Base-by-base conservation (phyloP, 495 filamentous ascomycete genomes). In the Penicillium salamii region DNA sequence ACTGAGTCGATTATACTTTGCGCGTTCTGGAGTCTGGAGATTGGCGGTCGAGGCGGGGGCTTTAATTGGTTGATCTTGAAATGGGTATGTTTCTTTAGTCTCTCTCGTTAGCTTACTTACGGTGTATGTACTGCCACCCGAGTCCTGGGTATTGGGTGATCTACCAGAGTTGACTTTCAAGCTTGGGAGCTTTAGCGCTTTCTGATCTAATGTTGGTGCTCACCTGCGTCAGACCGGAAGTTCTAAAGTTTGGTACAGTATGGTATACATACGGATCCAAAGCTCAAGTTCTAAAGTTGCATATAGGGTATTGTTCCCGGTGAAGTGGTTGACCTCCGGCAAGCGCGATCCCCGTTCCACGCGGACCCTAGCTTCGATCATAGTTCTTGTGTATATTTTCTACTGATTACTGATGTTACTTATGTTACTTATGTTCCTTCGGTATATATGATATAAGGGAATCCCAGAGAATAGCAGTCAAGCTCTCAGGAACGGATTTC, bases 281-380 rank as follows among this genome's bases (percentile, higher is more conserved):
- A n/a, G n/a, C n/a, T n/a, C n/a, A n/a, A n/a, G n/a, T n/a, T n/a
- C n/a, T n/a, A n/a, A n/a, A n/a, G n/a, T n/a, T n/a, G n/a, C n/a
- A n/a, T n/a, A n/a, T n/a, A n/a, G n/a, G n/a, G 23, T 26, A 8
- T 26, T 26, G 23, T 41, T 50, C 28, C 46, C 52, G 41, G 52
- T 21, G 31, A 43, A 37, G 35, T 44, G 46, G 52, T 54, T 54
- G 34, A 43, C 32, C 45, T 50, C 49, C 46, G 46, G 46, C 36
- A 41, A 40, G 18, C 29, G 15, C 19, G 46, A 46, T 55, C 41
- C 42, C 48, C 42, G 42, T 38, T 38, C 31, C 39, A 45, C 40
- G 34, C 37, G 41, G 37, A 50, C 37, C 36, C 46, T 49, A 45
- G 50, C 37, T 34, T 54, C 46, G 33, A 42, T 34, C 46, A 42